Percentiles rank a stretch among this genome's conserved stretches.
These are phyloP conservation scores for Rhizopogon vesiculosus DNA, from an alignment of 768 basidiomycete species.

Conservation along the genomic window DNA sequence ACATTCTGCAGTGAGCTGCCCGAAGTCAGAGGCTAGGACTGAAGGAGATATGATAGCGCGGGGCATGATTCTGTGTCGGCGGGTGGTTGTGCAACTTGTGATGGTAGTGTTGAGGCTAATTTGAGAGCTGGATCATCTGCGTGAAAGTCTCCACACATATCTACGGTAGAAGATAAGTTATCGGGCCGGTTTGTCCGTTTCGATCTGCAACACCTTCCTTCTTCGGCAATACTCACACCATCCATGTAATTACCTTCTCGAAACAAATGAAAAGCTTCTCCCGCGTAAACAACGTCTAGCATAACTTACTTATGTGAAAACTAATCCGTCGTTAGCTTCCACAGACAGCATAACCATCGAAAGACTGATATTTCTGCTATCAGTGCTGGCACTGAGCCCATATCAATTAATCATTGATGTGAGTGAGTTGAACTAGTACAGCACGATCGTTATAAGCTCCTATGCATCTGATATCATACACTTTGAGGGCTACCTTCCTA, in stretches of 20 bases:
- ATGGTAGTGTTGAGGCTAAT: neutral
- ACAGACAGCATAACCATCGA: too few species aligned
- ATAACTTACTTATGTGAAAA: too few species aligned
- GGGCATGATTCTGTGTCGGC: slow-evolving; percentile 48
- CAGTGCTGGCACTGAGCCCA: too few species aligned
- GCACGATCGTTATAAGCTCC: too few species aligned
- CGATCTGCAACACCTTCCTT: slow-evolving; percentile 24
- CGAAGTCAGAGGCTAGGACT: slow-evolving; percentile 96
- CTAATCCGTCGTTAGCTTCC: too few species aligned
- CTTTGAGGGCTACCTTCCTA: too few species aligned
- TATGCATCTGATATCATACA: too few species aligned
- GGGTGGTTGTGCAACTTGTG: neutral
- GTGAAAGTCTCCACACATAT: slow-evolving; percentile 3
- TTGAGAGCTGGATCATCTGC: neutral
- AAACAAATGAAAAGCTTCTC: neutral
- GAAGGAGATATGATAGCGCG: slow-evolving; percentile 94
- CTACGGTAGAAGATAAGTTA: too few species aligned
- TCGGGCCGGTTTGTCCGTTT: neutral
- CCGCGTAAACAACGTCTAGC: neutral
- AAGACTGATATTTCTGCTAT: too few species aligned
- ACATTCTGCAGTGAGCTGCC: slow-evolving; percentile 92
- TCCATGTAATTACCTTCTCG: neutral
- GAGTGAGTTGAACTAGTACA: too few species aligned
- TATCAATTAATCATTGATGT: too few species aligned
- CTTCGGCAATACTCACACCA: slow-evolving; percentile 8